phyloP scores from a whole-genome alignment of 2,329 filamentous ascomycete species.

The Curvularia hawaiiensis region DNA sequence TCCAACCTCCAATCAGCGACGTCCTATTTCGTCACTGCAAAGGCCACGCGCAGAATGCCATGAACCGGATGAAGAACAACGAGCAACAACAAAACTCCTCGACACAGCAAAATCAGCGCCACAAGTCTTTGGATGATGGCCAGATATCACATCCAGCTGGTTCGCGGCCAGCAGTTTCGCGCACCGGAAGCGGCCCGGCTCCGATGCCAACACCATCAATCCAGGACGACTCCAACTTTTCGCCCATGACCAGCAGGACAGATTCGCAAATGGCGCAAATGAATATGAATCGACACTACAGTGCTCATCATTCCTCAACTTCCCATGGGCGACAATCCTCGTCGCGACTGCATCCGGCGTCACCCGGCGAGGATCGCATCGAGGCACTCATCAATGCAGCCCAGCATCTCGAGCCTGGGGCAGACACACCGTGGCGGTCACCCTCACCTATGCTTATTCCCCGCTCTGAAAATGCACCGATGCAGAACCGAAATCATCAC shows the following conservation, averaged over 20 bases:
- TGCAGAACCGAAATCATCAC: conserved; percentile 34
- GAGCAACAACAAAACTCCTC: conserved; percentile 37
- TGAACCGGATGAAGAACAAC: conserved; percentile 43
- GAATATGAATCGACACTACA: conserved; percentile 28
- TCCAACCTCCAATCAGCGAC: conserved; percentile 47
- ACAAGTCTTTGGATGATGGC: conserved; percentile 24
- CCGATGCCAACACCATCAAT: conserved; percentile 27
- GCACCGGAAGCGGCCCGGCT: conserved; percentile 26
- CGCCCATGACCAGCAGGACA: conserved; percentile 33
- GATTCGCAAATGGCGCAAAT: conserved; percentile 30
- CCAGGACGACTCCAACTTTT: conserved; percentile 34
- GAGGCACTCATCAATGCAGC: conserved; percentile 47
- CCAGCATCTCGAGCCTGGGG: conserved; percentile 42
- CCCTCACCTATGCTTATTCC: conserved; percentile 41
- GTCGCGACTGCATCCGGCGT: conserved; percentile 25
- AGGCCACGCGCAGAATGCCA: conserved; percentile 52
- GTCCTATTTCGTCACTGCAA: conserved; percentile 59
- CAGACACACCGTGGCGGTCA: conserved; percentile 43
- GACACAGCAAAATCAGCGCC: conserved; percentile 28
- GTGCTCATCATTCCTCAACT: conserved; percentile 19
- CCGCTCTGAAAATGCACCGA: conserved; percentile 28
- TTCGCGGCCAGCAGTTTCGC: conserved; percentile 7
- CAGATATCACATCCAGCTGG: conserved; percentile 23
- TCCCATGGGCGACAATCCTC: conserved; percentile 20
- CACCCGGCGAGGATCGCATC: conserved; percentile 42